Evolutionary conservation across 1,139 yeast species (phyloP).

Genomic region (Debaryomyces udenii): DNA sequence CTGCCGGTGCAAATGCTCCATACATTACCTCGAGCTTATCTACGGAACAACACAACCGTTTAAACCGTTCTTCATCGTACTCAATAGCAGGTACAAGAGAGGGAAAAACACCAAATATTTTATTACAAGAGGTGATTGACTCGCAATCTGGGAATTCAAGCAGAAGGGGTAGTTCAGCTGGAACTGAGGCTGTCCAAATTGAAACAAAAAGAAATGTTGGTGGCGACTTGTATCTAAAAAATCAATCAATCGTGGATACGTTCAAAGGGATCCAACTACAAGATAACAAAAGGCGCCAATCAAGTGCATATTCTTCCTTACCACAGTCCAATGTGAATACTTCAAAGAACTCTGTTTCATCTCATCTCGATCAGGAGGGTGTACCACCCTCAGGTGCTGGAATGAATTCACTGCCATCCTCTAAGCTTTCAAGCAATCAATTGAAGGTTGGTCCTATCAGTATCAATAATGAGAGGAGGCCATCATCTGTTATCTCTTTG

Average conservation of each 20-base stretch:
- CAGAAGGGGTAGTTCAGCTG: conserved; percentile 41
- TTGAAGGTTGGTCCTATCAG: conserved; percentile 39
- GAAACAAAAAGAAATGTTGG: conserved; percentile 57
- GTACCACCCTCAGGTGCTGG: not conserved
- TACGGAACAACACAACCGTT: conserved; percentile 4
- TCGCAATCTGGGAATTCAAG: conserved; percentile 29
- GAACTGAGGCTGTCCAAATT: conserved; percentile 47
- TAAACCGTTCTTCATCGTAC: conserved; percentile 18
- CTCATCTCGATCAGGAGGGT: conserved; percentile 15
- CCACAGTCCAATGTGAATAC: conserved; percentile 19
- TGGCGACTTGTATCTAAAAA: conserved; percentile 55
- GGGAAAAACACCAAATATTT: conserved; percentile 26
- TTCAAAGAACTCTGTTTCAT: conserved; percentile 23
- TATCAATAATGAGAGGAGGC: conserved; percentile 25
- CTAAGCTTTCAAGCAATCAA: conserved; percentile 14
- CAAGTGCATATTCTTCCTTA: conserved; percentile 34
- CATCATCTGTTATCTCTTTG: conserved; percentile 48
- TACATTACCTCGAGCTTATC: conserved; percentile 24
- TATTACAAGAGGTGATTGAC: conserved; percentile 42
- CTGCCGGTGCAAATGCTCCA: conserved; percentile 14
- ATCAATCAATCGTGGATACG: conserved; percentile 53
- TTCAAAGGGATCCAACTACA: conserved; percentile 52
- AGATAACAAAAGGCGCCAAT: conserved; percentile 48
- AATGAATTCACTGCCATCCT: conserved; percentile 15
- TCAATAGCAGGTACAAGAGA: conserved; percentile 41